Evolutionary conservation across 176 grass and related monocot species (phyloP), one percentile per base, ranked within the genome.

Genomic region (Triticum urartu): DNA sequence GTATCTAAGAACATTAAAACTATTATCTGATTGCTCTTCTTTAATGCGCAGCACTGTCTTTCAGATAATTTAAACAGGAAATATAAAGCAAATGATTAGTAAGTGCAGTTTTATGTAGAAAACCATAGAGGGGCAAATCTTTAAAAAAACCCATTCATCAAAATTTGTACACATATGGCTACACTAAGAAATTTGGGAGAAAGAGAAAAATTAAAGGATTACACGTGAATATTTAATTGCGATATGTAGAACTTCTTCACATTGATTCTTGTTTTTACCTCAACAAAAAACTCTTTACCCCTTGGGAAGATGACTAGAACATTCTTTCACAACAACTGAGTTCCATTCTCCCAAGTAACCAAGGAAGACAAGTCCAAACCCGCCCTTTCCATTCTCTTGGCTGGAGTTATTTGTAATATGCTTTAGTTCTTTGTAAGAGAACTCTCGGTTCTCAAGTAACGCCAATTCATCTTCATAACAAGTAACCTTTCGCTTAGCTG

Each of bases 361-460:
- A 64, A 93, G 77, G 73, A 69, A 97, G 52, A 92, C 87, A 78
- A 42, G 25, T 69, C 89, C 91, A 87, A 93, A 96, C 40, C 91
- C 91, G 28, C 94, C 94, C 56, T 68, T 79, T 2, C 91, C 94
- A 64, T 92, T 58, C 59, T 90, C 38, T 78, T 84, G 85, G 21
- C 32, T 82, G 40, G 93, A 96, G 17, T 90, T 84, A 11, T 85
- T 81, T 2, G 94, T 96, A 47, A 90, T 91, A 47, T 36, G 33
- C 80, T 87, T 76, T 32, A 92, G 84, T 80, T 92, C 86, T 88
- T 64, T 32, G 71, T 92, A 88, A 35, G 91, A 90, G 38, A 93
- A 97, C 83, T 90, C 72, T 43, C 58, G 73, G 71, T 84, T 85
- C 78, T 86, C 72, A 50, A 79, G 54, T 77, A 78, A 78, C 2